Evolutionary conservation across 108 stramenopile species (phyloP).

Genomic region (Cyclotella baltica): DNA sequence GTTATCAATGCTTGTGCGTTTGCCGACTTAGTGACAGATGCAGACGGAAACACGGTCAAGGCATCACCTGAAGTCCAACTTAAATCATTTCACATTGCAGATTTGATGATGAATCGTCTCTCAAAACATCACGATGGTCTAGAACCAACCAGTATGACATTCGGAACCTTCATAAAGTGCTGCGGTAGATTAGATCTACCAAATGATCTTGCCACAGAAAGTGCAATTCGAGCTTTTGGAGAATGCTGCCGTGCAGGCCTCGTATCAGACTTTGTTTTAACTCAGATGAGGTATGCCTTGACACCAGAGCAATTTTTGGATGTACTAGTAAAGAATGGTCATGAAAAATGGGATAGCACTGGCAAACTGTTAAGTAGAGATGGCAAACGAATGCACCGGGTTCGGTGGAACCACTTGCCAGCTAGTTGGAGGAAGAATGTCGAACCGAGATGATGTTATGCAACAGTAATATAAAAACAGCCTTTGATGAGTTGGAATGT

Average conservation of each 20-base stretch:
- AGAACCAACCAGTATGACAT: constrained; percentile 55
- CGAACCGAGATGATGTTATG: background rate
- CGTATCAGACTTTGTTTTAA: constrained; percentile 74
- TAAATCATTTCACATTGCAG: constrained; percentile 70
- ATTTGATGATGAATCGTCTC: constrained; percentile 54
- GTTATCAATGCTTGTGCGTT: constrained; percentile 81
- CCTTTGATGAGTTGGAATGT: too few species aligned
- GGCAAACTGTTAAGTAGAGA: constrained; percentile 48
- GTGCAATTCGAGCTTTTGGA: constrained; percentile 53
- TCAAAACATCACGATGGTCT: constrained; percentile 36
- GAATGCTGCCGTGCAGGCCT: constrained; percentile 63
- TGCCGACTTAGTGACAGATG: constrained; percentile 50
- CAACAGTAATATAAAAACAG: background rate
- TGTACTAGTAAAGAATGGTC: constrained; percentile 47
- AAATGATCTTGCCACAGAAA: constrained; percentile 35
- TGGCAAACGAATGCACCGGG: constrained; percentile 45
- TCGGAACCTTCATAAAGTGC: constrained; percentile 78
- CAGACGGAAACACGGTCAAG: constrained; percentile 33
- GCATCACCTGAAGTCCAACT: constrained; percentile 46
- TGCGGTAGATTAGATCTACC: constrained; percentile 67
- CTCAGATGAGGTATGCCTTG: constrained; percentile 60
- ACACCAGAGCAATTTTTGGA: constrained; percentile 43
- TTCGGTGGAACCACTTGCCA: constrained; percentile 39
- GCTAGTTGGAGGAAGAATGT: constrained; percentile 43
- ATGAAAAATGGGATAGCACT: constrained; percentile 44